Evolutionary conservation across 192 early-diverging fungal species (phyloP), one percentile per base, ranked within the genome.

Genomic region (Gonapodya sp.): DNA sequence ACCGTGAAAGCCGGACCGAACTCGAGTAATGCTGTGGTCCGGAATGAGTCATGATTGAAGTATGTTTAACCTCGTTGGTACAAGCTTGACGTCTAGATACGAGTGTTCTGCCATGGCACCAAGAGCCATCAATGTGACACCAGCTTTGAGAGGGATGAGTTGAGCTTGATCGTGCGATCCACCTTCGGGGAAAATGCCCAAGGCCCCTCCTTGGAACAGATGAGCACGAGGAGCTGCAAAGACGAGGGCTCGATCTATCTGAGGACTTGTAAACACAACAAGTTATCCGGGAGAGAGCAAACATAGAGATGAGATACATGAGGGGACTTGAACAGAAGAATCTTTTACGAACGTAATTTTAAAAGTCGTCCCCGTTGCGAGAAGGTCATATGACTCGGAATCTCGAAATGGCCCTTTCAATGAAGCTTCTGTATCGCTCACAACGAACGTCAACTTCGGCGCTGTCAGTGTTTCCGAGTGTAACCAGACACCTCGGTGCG

Each of bases 101-200:
- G 96, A 93, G 83, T 96, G 91, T 78, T 91, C 89, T 14, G 89
- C 93, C 89, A 97, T 94, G 31, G 97, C 95, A 36, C 94, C 94
- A 2, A 99, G 87, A 2, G 94, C 94, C 94, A 95, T 95, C 87
- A 35, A 86, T 0, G 86, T 79, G 36, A 87, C 86, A 37, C 90
- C 90, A 34, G 90, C 93, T 90, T 98, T 99, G 74, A 99, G 86
- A 34, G 98, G 98, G 78, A 99, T 85, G 89, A 99, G 93, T 82
- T 97, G 93, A 1, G 95, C 89, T 78, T 96, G 94, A 85, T 99
- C 98, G 87, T 99, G 98, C 83, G 93, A 94, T 18, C 98, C 98
- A 16, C 46, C 97, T 81, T 98, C 98, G 1, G 98, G 98, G 86
- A 99, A 99, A 80, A 99, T 99, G 24, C 96, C 95, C 1, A 99